Evolutionary conservation across 2,329 filamentous ascomycete genomes (phyloP), one percentile per base, ranked within the genome.

Genomic region (Diaporthe helianthi): DNA sequence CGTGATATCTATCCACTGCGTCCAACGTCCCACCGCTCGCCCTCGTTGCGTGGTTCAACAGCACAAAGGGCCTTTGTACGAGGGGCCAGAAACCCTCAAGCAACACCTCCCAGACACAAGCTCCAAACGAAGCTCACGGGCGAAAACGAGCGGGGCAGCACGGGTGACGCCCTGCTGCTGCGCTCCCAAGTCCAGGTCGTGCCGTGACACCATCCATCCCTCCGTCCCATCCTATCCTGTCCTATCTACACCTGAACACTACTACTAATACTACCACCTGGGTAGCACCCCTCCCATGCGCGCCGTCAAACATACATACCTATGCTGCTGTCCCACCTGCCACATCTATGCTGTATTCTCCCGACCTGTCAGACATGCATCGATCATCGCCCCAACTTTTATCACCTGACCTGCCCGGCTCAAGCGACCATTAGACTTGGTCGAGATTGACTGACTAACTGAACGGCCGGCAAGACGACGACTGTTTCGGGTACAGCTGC

Each of bases 151-250:
- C 53, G 36, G 36, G 54, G 22, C 22, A 29, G 2, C 36, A 19
- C 22, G 22, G 13, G 33, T 29, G 36, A 38, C n/a, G 31, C 52
- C 5, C 38, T 5, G 38, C 38, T 41, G 38, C 33, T n/a, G n/a
- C n/a, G n/a, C n/a, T n/a, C n/a, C n/a, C 54, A 60, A 9, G 15
- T 44, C 24, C 29, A 44, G 4, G 38, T 31, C 38, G 55, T 3
- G 38, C 55, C 1, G 55, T 61, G 55, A 38, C 38, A 61, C 41
- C 38, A 31, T 31, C 55, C 55, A 44, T n/a, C n/a, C n/a, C n/a
- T n/a, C n/a, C n/a, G n/a, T n/a, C n/a, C n/a, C n/a, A n/a, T n/a
- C n/a, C n/a, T n/a, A n/a, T n/a, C n/a, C n/a, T n/a, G n/a, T n/a
- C n/a, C n/a, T n/a, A n/a, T n/a, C n/a, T n/a, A n/a, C n/a, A n/a